phyloP scores from a whole-genome alignment of 1,139 yeast species.

The Yamadazyma blattariae region DNA sequence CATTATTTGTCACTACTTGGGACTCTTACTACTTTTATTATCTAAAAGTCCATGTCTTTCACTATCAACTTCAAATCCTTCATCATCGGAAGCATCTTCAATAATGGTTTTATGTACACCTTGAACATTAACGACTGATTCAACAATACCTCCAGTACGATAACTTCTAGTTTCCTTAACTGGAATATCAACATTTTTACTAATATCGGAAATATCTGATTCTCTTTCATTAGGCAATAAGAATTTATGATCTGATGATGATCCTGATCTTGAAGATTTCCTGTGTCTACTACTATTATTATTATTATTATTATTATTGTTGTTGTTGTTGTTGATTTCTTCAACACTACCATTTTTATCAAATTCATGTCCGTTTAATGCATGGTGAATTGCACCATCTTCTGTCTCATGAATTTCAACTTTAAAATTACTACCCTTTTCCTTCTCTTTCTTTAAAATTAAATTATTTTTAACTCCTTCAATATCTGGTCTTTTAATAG shows the following conservation, averaged over 20 bases:
- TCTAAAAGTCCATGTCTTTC: conserved; percentile 7
- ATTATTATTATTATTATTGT: conserved; percentile 8
- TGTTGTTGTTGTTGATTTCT: too few species aligned
- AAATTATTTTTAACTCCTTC: conserved; percentile 19
- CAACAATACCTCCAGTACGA: conserved; percentile 73
- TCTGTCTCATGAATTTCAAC: conserved; percentile 44
- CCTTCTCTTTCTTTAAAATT: conserved; percentile 2
- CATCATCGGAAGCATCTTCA: conserved; percentile 52
- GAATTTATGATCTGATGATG: conserved; percentile 12
- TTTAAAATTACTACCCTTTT: not conserved
- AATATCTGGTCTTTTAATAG: conserved; percentile 56
- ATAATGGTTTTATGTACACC: conserved; percentile 88
- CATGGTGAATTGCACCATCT: conserved; percentile 42
- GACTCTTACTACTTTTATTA: too few species aligned
- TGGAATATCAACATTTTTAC: conserved; percentile 12
- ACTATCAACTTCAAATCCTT: conserved; percentile 12
- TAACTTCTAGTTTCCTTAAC: conserved; percentile 33
- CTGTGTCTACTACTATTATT: not conserved
- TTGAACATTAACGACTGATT: conserved; percentile 77
- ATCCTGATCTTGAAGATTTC: conserved; percentile 7
- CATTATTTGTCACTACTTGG: too few species aligned
- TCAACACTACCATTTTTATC: not conserved
- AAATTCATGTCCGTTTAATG: not conserved
- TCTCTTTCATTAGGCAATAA: conserved; percentile 28
- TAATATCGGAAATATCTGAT: conserved; percentile 28